Evolutionary conservation across 495 filamentous ascomycete species (phyloP).

Genomic region (Pseudoneurospora amorphoporcata): DNA sequence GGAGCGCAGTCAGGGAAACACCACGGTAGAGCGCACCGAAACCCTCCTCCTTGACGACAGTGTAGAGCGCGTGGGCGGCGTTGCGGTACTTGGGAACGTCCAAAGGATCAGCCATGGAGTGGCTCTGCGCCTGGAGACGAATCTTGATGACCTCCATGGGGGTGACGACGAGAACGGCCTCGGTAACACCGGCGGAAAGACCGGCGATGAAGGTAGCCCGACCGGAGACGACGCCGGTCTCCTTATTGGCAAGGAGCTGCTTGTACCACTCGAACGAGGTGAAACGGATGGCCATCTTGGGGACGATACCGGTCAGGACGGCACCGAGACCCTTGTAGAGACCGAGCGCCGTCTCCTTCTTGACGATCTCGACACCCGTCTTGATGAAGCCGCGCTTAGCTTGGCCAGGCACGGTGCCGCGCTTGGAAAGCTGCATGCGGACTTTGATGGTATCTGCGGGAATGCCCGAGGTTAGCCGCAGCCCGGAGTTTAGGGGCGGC

Average conservation of each 20-base stretch:
- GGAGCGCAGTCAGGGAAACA: constrained; percentile 82
- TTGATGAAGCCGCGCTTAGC: constrained; percentile 76
- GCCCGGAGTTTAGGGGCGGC: not conserved
- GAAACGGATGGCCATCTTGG: constrained; percentile 99
- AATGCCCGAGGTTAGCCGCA: constrained; percentile 1
- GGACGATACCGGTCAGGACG: constrained; percentile 91
- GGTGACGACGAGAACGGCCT: constrained; percentile 91
- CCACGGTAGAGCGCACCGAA: constrained; percentile 80
- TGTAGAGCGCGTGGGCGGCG: constrained; percentile 90
- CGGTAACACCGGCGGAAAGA: constrained; percentile 84
- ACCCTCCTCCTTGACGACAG: constrained; percentile 85
- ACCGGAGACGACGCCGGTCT: constrained; percentile 59
- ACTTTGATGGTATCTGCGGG: constrained; percentile 87
- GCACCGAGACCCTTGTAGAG: constrained; percentile 96
- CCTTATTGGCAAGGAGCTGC: constrained; percentile 59
- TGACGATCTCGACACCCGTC: constrained; percentile 81
- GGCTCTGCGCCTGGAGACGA: constrained; percentile 91
- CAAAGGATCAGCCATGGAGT: constrained; percentile 84
- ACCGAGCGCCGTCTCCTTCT: constrained; percentile 78
- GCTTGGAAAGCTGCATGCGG: constrained; percentile 94
- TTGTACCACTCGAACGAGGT: constrained; percentile 97
- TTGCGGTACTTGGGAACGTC: constrained; percentile 95
- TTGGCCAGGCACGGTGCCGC: constrained; percentile 72
- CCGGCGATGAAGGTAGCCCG: constrained; percentile 82
- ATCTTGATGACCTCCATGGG: constrained; percentile 99